Evolutionary conservation across 2,329 filamentous ascomycete genomes (phyloP), one percentile per base, ranked within the genome.

Genomic region (Clathrospora elynae): DNA sequence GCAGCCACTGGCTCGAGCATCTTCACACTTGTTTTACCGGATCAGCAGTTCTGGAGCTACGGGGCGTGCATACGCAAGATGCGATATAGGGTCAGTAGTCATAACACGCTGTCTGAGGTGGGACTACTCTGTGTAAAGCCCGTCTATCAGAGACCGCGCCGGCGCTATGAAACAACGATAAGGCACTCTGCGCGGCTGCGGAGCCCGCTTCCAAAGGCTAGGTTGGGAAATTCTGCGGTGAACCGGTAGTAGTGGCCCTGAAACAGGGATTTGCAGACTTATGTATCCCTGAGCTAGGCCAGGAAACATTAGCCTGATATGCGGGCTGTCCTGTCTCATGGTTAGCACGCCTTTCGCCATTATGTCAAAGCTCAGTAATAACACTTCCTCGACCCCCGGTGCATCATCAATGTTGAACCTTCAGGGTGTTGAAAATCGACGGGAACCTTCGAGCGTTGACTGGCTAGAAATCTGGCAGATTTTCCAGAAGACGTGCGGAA

Each of bases 111-210:
- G 57, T 60, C 53, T 52, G 40, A 49, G 35, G 38, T 50, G 52
- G 42, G 41, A 38, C 34, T 18, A 18, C 44, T 29, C 53, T 38
- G 51, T 50, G 55, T 35, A 38, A 35, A 36, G 43, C 40, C 40
- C 46, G 49, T 64, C 60, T 62, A 66, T 66, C 62, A 54, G 46
- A 52, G 46, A 58, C 51, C 44, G 39, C 39, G 37, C 42, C 52
- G 44, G 47, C 45, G 53, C 40, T 48, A 60, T 70, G 66, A 56
- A 64, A 70, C 64, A 51, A 57, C 60, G 68, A 71, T 71, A 71
- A 71, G 66, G 66, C 55, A 61, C 42, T 36, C 48, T 42, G 51
- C 32, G 51, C 46, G 50, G 53, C 42, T 49, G 53, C 51, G 57
- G 55, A 58, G 42, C 45, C 38, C 45, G 44, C 42, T 52, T 49